Conservation (phyloP, 495 filamentous ascomycete genomes). For the Amniculicola lignicola region DNA sequence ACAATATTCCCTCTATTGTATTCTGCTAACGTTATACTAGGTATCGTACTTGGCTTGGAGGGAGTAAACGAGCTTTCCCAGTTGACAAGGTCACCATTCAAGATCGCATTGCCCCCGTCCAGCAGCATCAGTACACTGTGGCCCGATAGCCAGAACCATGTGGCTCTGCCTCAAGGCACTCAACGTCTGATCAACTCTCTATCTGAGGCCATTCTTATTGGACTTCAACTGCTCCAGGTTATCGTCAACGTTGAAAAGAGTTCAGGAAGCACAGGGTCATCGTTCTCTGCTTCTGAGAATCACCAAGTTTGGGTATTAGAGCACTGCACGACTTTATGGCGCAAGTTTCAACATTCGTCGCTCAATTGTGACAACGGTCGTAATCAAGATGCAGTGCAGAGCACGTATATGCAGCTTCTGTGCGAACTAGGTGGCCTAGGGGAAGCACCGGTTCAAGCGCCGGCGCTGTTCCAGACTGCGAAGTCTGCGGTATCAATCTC, state of each 20-base stretch:
- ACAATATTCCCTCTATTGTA: neutral
- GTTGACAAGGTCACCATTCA: neutral
- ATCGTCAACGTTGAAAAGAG: neutral
- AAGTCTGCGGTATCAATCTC: constrained; percentile 11
- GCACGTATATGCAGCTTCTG: constrained; percentile 16
- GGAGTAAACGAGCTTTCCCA: neutral
- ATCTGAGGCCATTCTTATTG: constrained; percentile 31
- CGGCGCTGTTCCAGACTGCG: neutral
- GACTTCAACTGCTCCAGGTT: constrained; percentile 19
- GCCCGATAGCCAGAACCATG: constrained; percentile 31
- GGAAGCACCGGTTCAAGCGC: neutral
- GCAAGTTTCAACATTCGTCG: constrained; percentile 8
- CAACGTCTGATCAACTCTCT: constrained; percentile 30
- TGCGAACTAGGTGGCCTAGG: constrained; percentile 4
- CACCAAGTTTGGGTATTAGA: constrained; percentile 20
- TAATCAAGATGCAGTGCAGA: constrained; percentile 10
- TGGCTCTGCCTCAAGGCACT: constrained; percentile 36
- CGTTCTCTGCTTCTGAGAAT: constrained; percentile 2
- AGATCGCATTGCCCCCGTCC: constrained; percentile 33
- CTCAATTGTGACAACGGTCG: neutral
- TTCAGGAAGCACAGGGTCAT: neutral
- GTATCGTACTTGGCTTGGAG: constrained; percentile 15
- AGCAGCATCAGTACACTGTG: constrained; percentile 33
- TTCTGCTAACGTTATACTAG: constrained; percentile 9
- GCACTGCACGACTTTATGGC: constrained; percentile 15